phyloP scores from a whole-genome alignment of 2,329 filamentous ascomycete genomes.

The Escovopsis weberi region DNA sequence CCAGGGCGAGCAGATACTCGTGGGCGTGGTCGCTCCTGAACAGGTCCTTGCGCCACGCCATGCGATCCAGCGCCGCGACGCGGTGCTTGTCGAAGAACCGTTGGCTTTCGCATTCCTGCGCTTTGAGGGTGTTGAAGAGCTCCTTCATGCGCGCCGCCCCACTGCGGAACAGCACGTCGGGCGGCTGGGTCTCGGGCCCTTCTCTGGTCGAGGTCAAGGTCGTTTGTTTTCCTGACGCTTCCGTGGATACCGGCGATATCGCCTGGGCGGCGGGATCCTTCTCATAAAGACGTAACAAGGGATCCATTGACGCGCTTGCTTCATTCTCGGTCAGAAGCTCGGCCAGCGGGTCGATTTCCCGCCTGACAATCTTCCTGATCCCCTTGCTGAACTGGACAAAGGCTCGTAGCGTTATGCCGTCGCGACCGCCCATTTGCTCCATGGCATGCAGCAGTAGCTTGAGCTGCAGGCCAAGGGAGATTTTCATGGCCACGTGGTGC shows the following conservation, averaged over 20 bases:
- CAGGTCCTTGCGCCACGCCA: slow-evolving; percentile 19
- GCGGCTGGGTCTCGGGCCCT: not conserved
- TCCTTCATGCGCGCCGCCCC: slow-evolving; percentile 13
- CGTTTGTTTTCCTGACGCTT: too few relatives aligned
- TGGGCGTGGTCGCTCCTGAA: slow-evolving; percentile 29
- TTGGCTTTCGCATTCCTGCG: slow-evolving; percentile 11
- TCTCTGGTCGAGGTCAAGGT: not conserved
- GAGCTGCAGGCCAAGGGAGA: slow-evolving; percentile 17
- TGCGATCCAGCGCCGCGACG: slow-evolving; percentile 18
- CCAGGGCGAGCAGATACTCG: slow-evolving; percentile 48
- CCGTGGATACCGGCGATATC: slow-evolving; percentile 1
- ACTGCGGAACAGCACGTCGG: slow-evolving; percentile 7
- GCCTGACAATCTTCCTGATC: slow-evolving; percentile 9
- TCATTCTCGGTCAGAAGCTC: slow-evolving; percentile 6
- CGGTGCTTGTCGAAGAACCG: slow-evolving; percentile 8
- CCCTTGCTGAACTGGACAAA: slow-evolving; percentile 12
- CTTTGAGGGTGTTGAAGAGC: slow-evolving; percentile 13
- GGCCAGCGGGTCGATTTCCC: slow-evolving; percentile 12
- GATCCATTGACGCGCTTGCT: slow-evolving; percentile 1
- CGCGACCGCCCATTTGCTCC: slow-evolving; percentile 14
- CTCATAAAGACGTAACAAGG: slow-evolving; percentile 2
- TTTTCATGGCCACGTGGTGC: slow-evolving; percentile 13
- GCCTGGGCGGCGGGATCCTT: not conserved
- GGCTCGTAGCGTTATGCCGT: slow-evolving; percentile 9
- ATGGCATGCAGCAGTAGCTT: slow-evolving; percentile 14